A percentile compares a stretch with the other conserved stretches of the same genome.
phyloP scores from a whole-genome alignment of 768 basidiomycete species.

The Ramaria rubella region DNA sequence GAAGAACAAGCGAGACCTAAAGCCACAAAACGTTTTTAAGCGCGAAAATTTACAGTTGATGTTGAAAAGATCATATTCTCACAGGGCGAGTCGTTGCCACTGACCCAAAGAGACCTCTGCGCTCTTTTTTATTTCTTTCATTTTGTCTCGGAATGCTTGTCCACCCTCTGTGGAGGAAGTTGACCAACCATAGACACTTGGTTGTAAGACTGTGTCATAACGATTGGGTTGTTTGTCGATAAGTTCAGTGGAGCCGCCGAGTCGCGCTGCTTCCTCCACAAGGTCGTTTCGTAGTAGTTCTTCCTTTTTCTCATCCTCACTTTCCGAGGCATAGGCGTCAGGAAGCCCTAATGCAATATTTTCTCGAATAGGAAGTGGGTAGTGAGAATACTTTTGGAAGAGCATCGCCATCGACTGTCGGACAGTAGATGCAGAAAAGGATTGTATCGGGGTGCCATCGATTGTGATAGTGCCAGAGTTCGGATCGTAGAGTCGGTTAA shows the following conservation, averaged over 20 bases:
- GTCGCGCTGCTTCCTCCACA: not conserved
- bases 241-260: slow-evolving; percentile 36
- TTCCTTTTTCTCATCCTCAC: not conserved
- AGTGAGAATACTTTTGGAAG: slow-evolving; percentile 43
- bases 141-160: slow-evolving; percentile 12
- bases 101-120: slow-evolving; percentile 27
- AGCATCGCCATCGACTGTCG: slow-evolving; percentile 41
- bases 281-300: not conserved
- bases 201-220: slow-evolving; percentile 35
- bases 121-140: slow-evolving; percentile 19
- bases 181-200: slow-evolving; percentile 13
- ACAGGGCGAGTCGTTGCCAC: slow-evolving; percentile 24
- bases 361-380: slow-evolving; percentile 40
- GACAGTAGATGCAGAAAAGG: slow-evolving; percentile 35
- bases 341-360: slow-evolving; percentile 33
- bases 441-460: slow-evolving; percentile 33
- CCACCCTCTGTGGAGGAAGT: slow-evolving; percentile 23
- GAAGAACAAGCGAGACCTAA: slow-evolving; percentile 34
- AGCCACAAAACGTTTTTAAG: slow-evolving; percentile 1
- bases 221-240: slow-evolving; percentile 32
- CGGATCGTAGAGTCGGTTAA: slow-evolving; percentile 44
- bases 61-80: not conserved
- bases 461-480: slow-evolving; percentile 38
- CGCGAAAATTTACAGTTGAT: slow-evolving; percentile 13
- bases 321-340: not conserved